Percentiles rank a stretch among this genome's conserved stretches.
phyloP scores from a whole-genome alignment of 2,329 filamentous ascomycete genomes.

The Huntiella decipiens region DNA sequence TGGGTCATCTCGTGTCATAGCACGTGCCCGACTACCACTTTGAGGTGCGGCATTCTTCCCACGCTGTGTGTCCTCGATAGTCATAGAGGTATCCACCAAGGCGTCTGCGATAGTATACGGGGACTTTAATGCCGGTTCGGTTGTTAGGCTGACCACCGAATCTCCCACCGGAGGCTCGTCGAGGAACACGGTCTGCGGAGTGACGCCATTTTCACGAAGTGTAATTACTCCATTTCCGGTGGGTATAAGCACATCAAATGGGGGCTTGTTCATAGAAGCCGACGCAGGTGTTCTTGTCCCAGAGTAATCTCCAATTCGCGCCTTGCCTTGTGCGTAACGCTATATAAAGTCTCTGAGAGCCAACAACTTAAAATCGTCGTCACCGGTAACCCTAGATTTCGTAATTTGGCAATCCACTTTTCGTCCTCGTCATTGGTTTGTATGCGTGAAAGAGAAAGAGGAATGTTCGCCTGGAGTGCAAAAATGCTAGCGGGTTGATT shows the following conservation, averaged over 20 bases:
- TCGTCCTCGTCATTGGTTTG: conserved; percentile 82
- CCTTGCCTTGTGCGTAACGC: conserved; percentile 57
- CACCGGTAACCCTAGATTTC: conserved; percentile 61
- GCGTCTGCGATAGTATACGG: conserved; percentile 78
- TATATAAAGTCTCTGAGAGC: conserved; percentile 80
- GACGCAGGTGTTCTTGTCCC: conserved; percentile 15
- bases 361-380: conserved; percentile 81
- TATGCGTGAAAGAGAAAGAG: conserved; percentile 41
- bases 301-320: conserved; percentile 27
- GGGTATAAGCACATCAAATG: conserved; percentile 53
- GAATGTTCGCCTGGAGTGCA: conserved; percentile 34
- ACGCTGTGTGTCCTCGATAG: conserved; percentile 48
- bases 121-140: conserved; percentile 17
- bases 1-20: conserved; percentile 4
- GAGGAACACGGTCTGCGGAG: conserved; percentile 80
- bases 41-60: conserved; percentile 27
- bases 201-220: conserved; percentile 29
- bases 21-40: conserved; percentile 6
- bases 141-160: conserved; percentile 13
- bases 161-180: conserved; percentile 37
- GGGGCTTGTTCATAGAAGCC: conserved; percentile 20
- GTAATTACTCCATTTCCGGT: conserved; percentile 22
- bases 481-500: conserved; percentile 27
- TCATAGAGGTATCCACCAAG: conserved; percentile 75
- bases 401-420: conserved; percentile 69